phyloP scores from a whole-genome alignment of 768 basidiomycete species.

The Phaeotremella skinneri region DNA sequence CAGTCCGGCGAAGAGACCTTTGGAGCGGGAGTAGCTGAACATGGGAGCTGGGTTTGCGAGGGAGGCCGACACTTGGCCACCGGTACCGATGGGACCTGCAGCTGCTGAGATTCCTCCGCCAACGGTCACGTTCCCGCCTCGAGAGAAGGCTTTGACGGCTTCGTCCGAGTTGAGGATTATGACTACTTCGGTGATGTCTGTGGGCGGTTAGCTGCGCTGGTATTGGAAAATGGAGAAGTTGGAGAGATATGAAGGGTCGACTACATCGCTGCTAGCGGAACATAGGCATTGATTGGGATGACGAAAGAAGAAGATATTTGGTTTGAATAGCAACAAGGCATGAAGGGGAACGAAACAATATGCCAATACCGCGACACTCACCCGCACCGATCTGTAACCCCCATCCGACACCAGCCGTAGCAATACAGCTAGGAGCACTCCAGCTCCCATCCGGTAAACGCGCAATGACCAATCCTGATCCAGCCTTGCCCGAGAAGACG shows the following conservation, averaged over 20 bases:
- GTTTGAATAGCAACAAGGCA: neutral
- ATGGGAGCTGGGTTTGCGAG: constrained; percentile 81
- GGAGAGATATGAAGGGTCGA: neutral
- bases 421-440: constrained; percentile 96
- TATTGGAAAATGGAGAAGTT: neutral
- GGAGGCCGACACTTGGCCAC: constrained; percentile 80
- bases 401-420: constrained; percentile 71
- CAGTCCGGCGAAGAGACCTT: constrained; percentile 91
- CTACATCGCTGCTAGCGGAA: neutral
- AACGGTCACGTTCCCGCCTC: constrained; percentile 93
- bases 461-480: constrained; percentile 87
- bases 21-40: constrained; percentile 95
- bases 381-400: constrained; percentile 83
- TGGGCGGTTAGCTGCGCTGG: neutral
- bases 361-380: constrained; percentile 63
- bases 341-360: neutral
- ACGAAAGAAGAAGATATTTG: neutral
- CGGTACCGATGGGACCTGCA: constrained; percentile 91
- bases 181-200: constrained; percentile 69
- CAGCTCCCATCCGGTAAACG: constrained; percentile 91
- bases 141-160: constrained; percentile 88
- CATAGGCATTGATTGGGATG: neutral
- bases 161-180: constrained; percentile 96
- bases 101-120: constrained; percentile 69
- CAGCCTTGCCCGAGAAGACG: constrained; percentile 91